These are phyloP conservation scores for Verticillium dahliae DNA, from an alignment of 2,329 filamentous ascomycete genomes.

Conservation along the genomic window DNA sequence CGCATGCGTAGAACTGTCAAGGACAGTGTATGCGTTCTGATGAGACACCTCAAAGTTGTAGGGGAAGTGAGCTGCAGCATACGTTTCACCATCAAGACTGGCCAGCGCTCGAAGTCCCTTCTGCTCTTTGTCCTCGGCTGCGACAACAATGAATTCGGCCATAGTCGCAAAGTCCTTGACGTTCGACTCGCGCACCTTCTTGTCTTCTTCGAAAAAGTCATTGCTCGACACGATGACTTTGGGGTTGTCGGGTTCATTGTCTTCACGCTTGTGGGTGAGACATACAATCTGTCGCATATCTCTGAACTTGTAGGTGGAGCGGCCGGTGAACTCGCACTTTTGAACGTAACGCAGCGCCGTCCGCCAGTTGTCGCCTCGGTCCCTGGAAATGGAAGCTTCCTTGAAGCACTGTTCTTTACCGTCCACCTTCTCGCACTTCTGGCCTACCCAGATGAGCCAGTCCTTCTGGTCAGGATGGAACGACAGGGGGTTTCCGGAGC, in stretches of 20 bases:
- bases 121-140: slow-evolving; percentile 62
- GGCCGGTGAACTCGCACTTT: slow-evolving; percentile 82
- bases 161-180: slow-evolving; percentile 87
- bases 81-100: slow-evolving; percentile 77
- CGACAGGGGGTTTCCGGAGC: slow-evolving; percentile 41
- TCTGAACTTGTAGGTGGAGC: slow-evolving; percentile 47
- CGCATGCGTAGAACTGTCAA: slow-evolving; percentile 91
- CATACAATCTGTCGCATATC: slow-evolving; percentile 53
- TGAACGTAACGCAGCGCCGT: slow-evolving; percentile 66
- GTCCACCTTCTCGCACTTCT: slow-evolving; percentile 55
- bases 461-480: slow-evolving; percentile 85
- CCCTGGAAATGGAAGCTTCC: slow-evolving; percentile 69
- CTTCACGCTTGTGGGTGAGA: slow-evolving; percentile 49
- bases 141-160: slow-evolving; percentile 93
- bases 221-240: slow-evolving; percentile 70
- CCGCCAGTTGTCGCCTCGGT: slow-evolving; percentile 77
- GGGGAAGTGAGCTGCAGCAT: slow-evolving; percentile 81
- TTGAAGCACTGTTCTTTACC: slow-evolving; percentile 55
- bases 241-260: slow-evolving; percentile 56
- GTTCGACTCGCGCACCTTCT: slow-evolving; percentile 57
- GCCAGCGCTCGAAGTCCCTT: slow-evolving; percentile 69
- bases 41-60: slow-evolving; percentile 73
- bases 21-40: slow-evolving; percentile 80
- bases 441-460: slow-evolving; percentile 87
- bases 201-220: slow-evolving; percentile 66